phyloP scores from a whole-genome alignment of 495 filamentous ascomycete species.

The Hypomontagnella submonticulosa region DNA sequence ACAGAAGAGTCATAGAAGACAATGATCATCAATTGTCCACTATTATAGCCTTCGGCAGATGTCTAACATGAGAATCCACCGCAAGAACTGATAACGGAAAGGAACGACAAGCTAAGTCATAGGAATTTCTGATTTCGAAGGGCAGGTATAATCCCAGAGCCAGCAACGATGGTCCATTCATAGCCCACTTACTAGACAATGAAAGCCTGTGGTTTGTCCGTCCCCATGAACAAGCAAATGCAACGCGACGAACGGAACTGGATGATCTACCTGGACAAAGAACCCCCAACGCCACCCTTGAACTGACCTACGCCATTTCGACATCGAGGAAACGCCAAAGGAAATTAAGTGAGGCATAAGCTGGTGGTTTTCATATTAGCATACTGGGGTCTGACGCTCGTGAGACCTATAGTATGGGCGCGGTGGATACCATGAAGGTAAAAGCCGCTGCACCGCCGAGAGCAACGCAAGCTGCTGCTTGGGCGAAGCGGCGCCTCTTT shows the following conservation, averaged over 20 bases:
- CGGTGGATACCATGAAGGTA: conserved; percentile 50
- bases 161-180: background rate
- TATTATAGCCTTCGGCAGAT: background rate
- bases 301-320: too few species aligned
- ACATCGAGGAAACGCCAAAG: too few species aligned
- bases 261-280: conserved; percentile 28
- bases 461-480: conserved; percentile 48
- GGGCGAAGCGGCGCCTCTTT: conserved; percentile 46
- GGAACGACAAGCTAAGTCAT: conserved; percentile 18
- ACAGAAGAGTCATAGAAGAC: background rate
- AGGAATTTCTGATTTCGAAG: conserved; percentile 9
- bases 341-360: too few species aligned
- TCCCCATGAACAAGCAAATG: conserved; percentile 23
- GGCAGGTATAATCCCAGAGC: conserved; percentile 4
- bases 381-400: too few species aligned
- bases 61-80: background rate
- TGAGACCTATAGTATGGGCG: conserved; percentile 37
- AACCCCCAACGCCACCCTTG: conserved; percentile 35
- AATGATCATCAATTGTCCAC: conserved; percentile 1
- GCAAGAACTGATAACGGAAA: conserved; percentile 1
- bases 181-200: conserved; percentile 4
- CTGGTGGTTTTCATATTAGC: too few species aligned
- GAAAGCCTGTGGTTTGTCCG: conserved; percentile 6
- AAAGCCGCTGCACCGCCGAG: conserved; percentile 48
- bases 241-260: conserved; percentile 19